Conservation (phyloP, 169 alveolate species). For the Miamiensis avidus region DNA sequence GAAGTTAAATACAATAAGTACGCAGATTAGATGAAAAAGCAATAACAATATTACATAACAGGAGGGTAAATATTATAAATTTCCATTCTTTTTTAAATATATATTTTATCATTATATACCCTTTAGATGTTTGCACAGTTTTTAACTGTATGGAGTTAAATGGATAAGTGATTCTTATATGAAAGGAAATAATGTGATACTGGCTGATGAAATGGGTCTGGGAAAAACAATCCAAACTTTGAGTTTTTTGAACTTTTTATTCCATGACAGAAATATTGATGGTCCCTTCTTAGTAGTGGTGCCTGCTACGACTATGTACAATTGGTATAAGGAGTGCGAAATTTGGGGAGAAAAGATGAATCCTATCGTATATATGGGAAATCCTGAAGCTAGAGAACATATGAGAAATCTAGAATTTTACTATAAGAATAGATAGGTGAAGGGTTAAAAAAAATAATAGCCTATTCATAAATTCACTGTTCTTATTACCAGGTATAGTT, state of each 20-base stretch:
- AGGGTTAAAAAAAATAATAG: slow-evolving; percentile 9
- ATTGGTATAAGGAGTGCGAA: slow-evolving; percentile 68
- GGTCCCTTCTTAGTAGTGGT: slow-evolving; percentile 67
- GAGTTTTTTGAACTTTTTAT: slow-evolving; percentile 47
- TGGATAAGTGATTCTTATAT: slow-evolving; percentile 70
- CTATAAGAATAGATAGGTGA: slow-evolving; percentile 14
- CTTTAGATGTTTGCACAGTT: slow-evolving; percentile 37
- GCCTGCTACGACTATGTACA: slow-evolving; percentile 67
- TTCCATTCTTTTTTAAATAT: not conserved
- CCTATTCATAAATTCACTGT: slow-evolving; percentile 49
- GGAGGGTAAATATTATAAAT: slow-evolving; percentile 17
- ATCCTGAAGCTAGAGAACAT: slow-evolving; percentile 31
- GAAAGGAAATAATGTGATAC: slow-evolving; percentile 68
- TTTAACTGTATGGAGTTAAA: slow-evolving; percentile 71
- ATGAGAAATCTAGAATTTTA: slow-evolving; percentile 46
- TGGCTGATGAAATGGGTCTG: slow-evolving; percentile 87
- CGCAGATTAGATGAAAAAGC: not conserved
- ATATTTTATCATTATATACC: not conserved
- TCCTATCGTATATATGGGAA: slow-evolving; percentile 46
- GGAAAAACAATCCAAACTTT: slow-evolving; percentile 78
- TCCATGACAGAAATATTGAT: slow-evolving; percentile 46
- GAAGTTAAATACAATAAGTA: slow-evolving; percentile 1
- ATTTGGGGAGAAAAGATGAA: slow-evolving; percentile 69
- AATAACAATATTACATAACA: slow-evolving; percentile 7
- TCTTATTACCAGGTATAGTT: slow-evolving; percentile 22